Conservation (phyloP, 169 alveolate genomes). For the Plasmodium cynomolgi region DNA sequence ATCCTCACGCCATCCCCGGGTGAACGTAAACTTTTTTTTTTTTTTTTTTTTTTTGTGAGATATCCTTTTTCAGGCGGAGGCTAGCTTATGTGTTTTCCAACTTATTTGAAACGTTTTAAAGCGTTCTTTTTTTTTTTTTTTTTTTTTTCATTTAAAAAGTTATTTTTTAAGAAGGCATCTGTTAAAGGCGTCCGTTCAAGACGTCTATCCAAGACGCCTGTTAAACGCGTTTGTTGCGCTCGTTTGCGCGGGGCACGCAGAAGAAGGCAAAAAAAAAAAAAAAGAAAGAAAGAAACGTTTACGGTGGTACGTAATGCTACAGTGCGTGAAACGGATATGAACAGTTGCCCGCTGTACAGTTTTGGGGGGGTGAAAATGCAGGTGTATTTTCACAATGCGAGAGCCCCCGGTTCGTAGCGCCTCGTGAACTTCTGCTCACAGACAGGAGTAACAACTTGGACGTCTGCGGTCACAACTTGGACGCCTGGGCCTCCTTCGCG, state of each 20-base stretch:
- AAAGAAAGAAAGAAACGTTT: too few species aligned
- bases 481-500: not conserved
- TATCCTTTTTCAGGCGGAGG: not conserved
- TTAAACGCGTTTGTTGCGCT: not conserved
- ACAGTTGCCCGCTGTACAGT: not conserved
- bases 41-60: not conserved
- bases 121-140: not conserved
- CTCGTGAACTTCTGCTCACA: not conserved
- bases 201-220: not conserved
- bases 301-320: not conserved
- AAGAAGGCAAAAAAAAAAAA: not conserved
- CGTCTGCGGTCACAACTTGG: not conserved
- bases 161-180: not conserved
- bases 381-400: not conserved
- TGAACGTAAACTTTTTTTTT: not conserved
- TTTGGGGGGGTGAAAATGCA: not conserved
- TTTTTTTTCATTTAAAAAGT: not conserved
- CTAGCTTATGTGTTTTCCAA: not conserved
- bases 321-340: not conserved
- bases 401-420: too few species aligned
- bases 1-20: not conserved
- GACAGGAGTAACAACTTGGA: too few species aligned
- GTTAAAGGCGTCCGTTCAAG: not conserved
- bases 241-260: not conserved
- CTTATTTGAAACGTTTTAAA: not conserved